Percentiles rank a stretch among this genome's conserved stretches.
Conservation (phyloP, 176 grass and related monocot genomes). For the Carex kokanica region DNA sequence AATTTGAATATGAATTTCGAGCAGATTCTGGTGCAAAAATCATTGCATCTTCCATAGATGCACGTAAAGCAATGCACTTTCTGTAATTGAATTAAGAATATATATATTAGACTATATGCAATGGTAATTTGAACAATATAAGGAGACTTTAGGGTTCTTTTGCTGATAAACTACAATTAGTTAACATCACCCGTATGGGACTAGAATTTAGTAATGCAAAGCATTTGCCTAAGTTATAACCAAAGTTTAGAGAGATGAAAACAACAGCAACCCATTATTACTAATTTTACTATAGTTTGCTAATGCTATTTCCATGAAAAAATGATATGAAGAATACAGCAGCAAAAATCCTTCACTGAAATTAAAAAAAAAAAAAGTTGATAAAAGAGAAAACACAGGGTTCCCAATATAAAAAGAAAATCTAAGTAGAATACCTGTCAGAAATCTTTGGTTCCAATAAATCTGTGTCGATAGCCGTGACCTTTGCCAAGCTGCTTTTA, state of each 20-base stretch:
- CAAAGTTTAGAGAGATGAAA: background rate
- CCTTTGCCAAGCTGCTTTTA: constrained; percentile 54
- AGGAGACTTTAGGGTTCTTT: background rate
- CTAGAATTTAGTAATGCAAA: background rate
- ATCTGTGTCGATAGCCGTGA: constrained; percentile 51
- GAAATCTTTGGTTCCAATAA: constrained; percentile 50
- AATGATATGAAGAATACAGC: background rate
- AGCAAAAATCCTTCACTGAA: background rate
- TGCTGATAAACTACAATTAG: background rate
- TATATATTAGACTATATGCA: constrained; percentile 2
- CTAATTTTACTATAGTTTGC: background rate
- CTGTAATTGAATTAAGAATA: constrained; percentile 26
- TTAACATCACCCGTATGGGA: background rate
- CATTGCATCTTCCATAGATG: constrained; percentile 49
- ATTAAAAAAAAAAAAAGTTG: background rate
- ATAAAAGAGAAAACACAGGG: constrained; percentile 1
- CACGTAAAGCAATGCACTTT: constrained; percentile 52
- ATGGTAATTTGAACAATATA: background rate
- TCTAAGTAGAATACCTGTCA: constrained; percentile 56
- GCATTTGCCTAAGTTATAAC: background rate
- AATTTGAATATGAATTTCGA: constrained; percentile 26
- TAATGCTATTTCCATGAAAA: background rate
- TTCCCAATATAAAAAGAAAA: background rate
- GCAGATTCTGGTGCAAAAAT: constrained; percentile 58
- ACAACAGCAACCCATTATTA: too few relatives aligned